Evolutionary conservation across 179 eudicot genomes (phyloP), one percentile per base, ranked within the genome.

Genomic region (Drosera spatulata): DNA sequence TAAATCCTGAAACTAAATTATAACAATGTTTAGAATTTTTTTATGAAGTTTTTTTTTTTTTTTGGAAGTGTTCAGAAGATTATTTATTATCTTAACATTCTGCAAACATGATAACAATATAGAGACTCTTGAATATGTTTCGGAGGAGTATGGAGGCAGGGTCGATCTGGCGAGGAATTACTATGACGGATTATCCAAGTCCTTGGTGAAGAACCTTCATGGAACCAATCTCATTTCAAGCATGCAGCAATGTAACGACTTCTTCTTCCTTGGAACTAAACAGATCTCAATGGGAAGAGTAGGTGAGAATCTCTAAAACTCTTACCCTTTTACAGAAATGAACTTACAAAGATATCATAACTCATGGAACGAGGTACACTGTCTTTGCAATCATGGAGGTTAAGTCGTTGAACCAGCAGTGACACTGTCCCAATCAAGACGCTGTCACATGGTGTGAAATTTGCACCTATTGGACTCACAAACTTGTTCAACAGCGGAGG

Each of bases 181-280:
- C 59, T 80, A 82, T 44, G 62, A 78, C 50, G 85, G 83, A 60
- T 55, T 85, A 10, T 66, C 87, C 5, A 72, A 72, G 39, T 82
- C 91, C 11, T 51, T 82, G 41, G 11, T 66, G 44, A 85, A 82
- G 76, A 80, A 85, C 56, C 80, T 85, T 75, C 75, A 71, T 57
- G 91, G 91, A 11, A 67, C 68, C 42, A 80, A 80, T 33, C 75
- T 85, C 0, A 68, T 82, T 10, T 68, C 91, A 12, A 85, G 87
- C 53, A 85, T 85, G 91, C 72, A 85, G 15, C 91, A 85, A 44
- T 80, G 87, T 72, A 85, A 85, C 70, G 91, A 85, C 77, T 85
- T 82, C 74, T 45, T 82, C 71, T 72, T 82, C 48, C 87, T 85
- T 2, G 91, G 91, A 61, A 85, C 91, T 50, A 62, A 75, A 46